phyloP scores from a whole-genome alignment of 257 asterid genomes.

The Nicotiana obtusifolia region DNA sequence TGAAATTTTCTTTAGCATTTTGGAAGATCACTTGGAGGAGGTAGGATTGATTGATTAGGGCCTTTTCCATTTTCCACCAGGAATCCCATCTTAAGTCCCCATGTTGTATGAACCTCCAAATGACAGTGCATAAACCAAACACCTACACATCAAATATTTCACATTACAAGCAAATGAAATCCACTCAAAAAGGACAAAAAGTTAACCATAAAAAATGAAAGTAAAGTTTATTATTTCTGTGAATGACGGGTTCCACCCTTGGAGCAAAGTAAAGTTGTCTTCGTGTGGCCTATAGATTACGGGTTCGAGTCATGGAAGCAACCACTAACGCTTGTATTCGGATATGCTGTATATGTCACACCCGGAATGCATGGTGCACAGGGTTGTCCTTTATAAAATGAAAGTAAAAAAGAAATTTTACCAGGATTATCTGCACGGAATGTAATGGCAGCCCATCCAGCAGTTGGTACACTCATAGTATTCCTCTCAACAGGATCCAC shows the following conservation, averaged over 20 bases:
- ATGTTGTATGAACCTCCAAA: conserved; percentile 69
- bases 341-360: too few species aligned
- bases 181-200: not conserved
- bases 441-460: conserved; percentile 61
- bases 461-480: conserved; percentile 60
- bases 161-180: not conserved
- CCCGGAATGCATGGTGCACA: too few species aligned
- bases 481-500: conserved; percentile 77
- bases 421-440: conserved; percentile 80
- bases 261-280: too few species aligned
- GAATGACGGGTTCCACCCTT: too few species aligned
- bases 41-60: conserved; percentile 45
- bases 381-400: too few species aligned
- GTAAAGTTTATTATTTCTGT: not conserved
- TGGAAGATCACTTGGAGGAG: conserved; percentile 70
- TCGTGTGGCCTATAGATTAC: too few species aligned
- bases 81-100: conserved; percentile 84
- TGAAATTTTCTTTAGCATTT: conserved; percentile 32
- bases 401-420: conserved; percentile 4
- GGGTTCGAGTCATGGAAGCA: too few species aligned
- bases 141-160: conserved; percentile 35
- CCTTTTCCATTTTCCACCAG: conserved; percentile 61
- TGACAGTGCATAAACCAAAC: conserved; percentile 78
- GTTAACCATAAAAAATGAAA: not conserved
- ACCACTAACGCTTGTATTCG: too few species aligned